phyloP scores from a whole-genome alignment of 306 rosid species.

The Medicago ruthenica region DNA sequence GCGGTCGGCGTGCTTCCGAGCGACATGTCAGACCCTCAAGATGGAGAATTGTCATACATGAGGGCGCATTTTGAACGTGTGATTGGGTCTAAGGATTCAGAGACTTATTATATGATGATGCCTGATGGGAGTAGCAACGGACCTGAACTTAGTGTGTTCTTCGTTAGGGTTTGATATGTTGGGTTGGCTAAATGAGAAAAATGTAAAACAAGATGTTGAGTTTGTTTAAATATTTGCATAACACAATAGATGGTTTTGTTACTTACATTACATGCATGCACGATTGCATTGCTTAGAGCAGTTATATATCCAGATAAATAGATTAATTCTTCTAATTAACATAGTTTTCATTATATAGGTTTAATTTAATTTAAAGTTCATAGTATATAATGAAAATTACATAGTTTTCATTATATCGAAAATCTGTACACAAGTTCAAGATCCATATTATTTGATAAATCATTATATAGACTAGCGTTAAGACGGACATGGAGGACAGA shows the following conservation, averaged over 20 bases:
- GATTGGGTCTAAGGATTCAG: slow-evolving; percentile 82
- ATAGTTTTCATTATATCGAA: too few relatives aligned
- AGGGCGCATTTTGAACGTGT: slow-evolving; percentile 78
- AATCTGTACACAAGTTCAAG: too few relatives aligned
- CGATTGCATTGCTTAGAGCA: slow-evolving; percentile 2
- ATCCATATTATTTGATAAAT: too few relatives aligned
- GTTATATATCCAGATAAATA: background rate
- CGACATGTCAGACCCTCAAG: slow-evolving; percentile 48
- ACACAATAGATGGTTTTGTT: background rate
- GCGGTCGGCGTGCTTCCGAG: slow-evolving; percentile 82
- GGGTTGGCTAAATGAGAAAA: slow-evolving; percentile 25
- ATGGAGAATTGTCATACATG: slow-evolving; percentile 76
- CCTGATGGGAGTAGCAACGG: slow-evolving; percentile 70
- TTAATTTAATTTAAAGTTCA: too few relatives aligned
- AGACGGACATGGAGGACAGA: too few relatives aligned
- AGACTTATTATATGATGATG: slow-evolving; percentile 83
- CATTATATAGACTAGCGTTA: too few relatives aligned
- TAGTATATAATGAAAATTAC: too few relatives aligned
- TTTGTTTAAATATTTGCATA: background rate
- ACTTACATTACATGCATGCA: slow-evolving; percentile 10
- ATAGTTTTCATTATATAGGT: background rate
- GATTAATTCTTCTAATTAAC: slow-evolving; percentile 6
- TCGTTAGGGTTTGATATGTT: slow-evolving; percentile 64
- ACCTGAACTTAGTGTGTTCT: slow-evolving; percentile 72
- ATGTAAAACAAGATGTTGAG: background rate